A percentile compares a stretch with the other conserved stretches of the same genome.
Conservation (phyloP, 2,329 filamentous ascomycete species). For the Arthrobotrys megalospora region DNA sequence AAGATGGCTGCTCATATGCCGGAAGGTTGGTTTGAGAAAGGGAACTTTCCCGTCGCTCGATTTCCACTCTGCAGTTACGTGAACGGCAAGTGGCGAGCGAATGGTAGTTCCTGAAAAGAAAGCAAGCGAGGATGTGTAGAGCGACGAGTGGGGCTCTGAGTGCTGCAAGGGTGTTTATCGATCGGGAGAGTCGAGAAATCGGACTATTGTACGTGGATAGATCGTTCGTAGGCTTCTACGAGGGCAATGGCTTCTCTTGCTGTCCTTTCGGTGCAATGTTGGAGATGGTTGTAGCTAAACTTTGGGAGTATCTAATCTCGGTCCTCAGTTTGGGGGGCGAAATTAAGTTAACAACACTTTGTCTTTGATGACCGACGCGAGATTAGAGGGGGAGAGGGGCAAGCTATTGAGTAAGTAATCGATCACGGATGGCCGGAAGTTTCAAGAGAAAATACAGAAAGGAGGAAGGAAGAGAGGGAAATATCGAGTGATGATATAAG, state of each 20-base stretch:
- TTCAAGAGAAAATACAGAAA: background rate
- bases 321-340: slow-evolving; percentile 27
- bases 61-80: slow-evolving; percentile 58
- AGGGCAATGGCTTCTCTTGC: slow-evolving; percentile 9
- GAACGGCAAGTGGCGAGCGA: slow-evolving; percentile 62
- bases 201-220: background rate
- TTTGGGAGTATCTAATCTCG: slow-evolving; percentile 8
- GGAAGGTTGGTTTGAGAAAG: slow-evolving; percentile 57
- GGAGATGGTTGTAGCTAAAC: slow-evolving; percentile 16
- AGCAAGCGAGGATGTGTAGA: slow-evolving; percentile 4
- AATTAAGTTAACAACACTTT: slow-evolving; percentile 44
- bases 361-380: slow-evolving; percentile 34
- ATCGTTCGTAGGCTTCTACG: background rate
- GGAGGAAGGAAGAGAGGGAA: background rate
- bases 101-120: slow-evolving; percentile 62
- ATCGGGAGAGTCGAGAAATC: background rate
- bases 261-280: background rate
- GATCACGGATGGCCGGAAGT: slow-evolving; percentile 2
- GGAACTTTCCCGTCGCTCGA: slow-evolving; percentile 62
- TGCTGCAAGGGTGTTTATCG: background rate
- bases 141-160: background rate
- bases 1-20: slow-evolving; percentile 93
- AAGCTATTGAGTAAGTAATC: slow-evolving; percentile 22
- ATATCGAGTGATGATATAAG: slow-evolving; percentile 22
- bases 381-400: slow-evolving; percentile 27